Evolutionary conservation across 768 basidiomycete genomes (phyloP).

Genomic region (Gyrodon lividus): DNA sequence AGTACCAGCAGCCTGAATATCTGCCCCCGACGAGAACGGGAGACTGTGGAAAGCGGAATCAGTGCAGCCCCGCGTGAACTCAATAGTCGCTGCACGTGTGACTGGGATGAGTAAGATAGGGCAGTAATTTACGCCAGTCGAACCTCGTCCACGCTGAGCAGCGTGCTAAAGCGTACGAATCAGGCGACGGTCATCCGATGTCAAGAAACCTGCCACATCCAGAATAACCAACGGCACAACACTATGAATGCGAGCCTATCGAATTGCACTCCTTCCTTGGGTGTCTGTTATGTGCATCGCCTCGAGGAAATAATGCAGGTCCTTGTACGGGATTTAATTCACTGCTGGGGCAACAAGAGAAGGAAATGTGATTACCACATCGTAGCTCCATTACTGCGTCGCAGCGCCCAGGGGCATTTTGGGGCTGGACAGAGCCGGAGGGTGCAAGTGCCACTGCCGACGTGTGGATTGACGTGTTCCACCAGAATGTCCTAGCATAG

Average conservation of each 20-base stretch:
- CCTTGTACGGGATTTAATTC: background rate
- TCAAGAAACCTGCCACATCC: background rate
- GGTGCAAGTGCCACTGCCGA: background rate
- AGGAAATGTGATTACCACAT: background rate
- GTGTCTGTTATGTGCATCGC: background rate
- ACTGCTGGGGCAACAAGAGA: background rate
- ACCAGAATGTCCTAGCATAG: background rate
- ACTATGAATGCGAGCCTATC: conserved; percentile 12
- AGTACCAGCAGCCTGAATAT: background rate
- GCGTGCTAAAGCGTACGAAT: background rate
- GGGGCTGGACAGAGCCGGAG: background rate
- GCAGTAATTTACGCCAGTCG: background rate
- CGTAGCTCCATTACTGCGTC: background rate
- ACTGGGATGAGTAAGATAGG: conserved; percentile 3
- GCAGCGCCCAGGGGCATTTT: background rate
- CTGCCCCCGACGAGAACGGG: conserved; percentile 20
- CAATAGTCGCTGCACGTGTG: background rate
- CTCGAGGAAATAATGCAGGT: background rate
- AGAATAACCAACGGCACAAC: conserved; percentile 11
- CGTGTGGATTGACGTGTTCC: background rate
- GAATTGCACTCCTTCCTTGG: background rate
- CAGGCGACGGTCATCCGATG: conserved; percentile 1
- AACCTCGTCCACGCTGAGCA: background rate
- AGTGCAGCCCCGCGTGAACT: conserved; percentile 1
- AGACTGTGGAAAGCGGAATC: conserved; percentile 1